Percentiles rank a stretch among this genome's conserved stretches.
Conservation (phyloP, 2,329 filamentous ascomycete species). For the Alternaria triticimaculans region DNA sequence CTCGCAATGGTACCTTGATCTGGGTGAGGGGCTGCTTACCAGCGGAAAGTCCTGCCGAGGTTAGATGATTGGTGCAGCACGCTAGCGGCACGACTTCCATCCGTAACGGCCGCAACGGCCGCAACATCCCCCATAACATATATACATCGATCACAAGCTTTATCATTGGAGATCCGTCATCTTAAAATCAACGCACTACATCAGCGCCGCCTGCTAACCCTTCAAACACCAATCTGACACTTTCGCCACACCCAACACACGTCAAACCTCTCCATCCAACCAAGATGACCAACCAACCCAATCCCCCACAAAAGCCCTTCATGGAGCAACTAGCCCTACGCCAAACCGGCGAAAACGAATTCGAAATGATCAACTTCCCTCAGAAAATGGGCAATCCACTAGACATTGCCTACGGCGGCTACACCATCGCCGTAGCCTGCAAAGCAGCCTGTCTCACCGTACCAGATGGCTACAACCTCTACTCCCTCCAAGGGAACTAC, state of each 20-base stretch:
- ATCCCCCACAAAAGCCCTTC: conserved; percentile 10
- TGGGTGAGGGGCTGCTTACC: not conserved
- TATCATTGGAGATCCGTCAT: not conserved
- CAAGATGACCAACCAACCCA: not conserved
- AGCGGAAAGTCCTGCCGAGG: not conserved
- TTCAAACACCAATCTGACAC: not conserved
- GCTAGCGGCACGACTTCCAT: not conserved
- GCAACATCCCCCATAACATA: not conserved
- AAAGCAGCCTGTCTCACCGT: conserved; percentile 53
- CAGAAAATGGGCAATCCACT: conserved; percentile 45
- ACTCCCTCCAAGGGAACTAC: conserved; percentile 57
- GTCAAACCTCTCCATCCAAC: not conserved
- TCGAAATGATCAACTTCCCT: conserved; percentile 40
- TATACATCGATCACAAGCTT: not conserved
- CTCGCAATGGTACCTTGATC: not conserved
- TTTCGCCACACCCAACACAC: not conserved
- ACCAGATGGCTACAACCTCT: conserved; percentile 49
- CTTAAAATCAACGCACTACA: not conserved
- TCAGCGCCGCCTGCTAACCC: not conserved
- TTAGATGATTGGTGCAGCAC: not conserved
- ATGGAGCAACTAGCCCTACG: conserved; percentile 23
- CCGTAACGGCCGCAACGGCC: not conserved
- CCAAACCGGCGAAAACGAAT: conserved; percentile 16
- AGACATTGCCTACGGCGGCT: conserved; percentile 57
- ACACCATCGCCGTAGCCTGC: conserved; percentile 50